Evolutionary conservation across 257 asterid species (phyloP).

Genomic region (Lavandula angustifolia): DNA sequence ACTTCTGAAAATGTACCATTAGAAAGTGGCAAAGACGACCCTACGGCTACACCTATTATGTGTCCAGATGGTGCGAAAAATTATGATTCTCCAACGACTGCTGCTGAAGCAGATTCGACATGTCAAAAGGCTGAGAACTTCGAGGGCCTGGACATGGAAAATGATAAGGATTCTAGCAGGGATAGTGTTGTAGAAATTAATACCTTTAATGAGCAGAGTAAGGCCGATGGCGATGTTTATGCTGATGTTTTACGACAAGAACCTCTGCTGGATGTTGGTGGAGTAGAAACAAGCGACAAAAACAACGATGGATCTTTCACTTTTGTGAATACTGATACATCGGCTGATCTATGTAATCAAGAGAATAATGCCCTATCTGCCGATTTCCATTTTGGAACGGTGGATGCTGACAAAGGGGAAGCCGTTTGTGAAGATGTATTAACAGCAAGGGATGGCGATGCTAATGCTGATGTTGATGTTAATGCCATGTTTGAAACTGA

Average conservation of each 20-base stretch:
- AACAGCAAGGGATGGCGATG: conserved; percentile 37
- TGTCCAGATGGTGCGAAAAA: conserved; percentile 38
- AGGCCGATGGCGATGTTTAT: conserved; percentile 34
- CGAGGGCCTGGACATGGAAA: conserved; percentile 27
- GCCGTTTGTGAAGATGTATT: conserved; percentile 34
- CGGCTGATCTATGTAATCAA: conserved; percentile 38
- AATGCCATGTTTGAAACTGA: conserved; percentile 26
- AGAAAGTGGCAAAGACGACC: conserved; percentile 34
- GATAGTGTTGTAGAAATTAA: conserved; percentile 1
- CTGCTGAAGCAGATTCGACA: conserved; percentile 31
- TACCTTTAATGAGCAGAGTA: conserved; percentile 8
- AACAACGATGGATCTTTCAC: conserved; percentile 35
- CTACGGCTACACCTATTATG: conserved; percentile 29
- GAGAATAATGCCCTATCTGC: conserved; percentile 31
- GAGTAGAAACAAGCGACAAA: conserved; percentile 31
- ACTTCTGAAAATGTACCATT: conserved; percentile 34
- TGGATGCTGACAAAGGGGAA: conserved; percentile 37
- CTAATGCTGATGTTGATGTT: neutral
- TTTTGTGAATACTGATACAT: conserved; percentile 31
- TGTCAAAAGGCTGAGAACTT: conserved; percentile 44
- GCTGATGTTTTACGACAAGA: conserved; percentile 34
- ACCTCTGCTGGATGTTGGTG: conserved; percentile 39
- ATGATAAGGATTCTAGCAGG: conserved; percentile 27
- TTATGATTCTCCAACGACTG: conserved; percentile 38
- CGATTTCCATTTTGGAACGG: conserved; percentile 36